A percentile compares a stretch with the other conserved stretches of the same genome.
Evolutionary conservation across 352 stramenopile species (phyloP).

Genomic region (Pythium utonaiense): DNA sequence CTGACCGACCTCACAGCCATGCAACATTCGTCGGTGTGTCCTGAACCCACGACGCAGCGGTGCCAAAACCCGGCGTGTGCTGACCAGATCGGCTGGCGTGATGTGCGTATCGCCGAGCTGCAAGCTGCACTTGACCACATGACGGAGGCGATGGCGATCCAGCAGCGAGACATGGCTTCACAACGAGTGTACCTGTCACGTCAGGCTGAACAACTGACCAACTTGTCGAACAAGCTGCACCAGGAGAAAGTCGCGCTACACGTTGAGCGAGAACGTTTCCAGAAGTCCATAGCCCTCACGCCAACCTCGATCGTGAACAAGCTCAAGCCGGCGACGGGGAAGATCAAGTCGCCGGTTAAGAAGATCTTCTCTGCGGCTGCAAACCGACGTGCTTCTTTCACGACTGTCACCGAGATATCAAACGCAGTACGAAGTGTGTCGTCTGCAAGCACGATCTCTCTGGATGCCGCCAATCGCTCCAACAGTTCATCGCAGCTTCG

Average conservation of each 20-base stretch:
- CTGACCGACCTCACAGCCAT: not conserved
- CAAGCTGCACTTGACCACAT: conserved; percentile 38
- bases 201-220: conserved; percentile 34
- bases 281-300: conserved; percentile 4
- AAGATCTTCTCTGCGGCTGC: conserved; percentile 10
- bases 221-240: conserved; percentile 30
- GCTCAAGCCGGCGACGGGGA: conserved; percentile 3
- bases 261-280: conserved; percentile 24
- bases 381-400: conserved; percentile 7
- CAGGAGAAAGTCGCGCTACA: conserved; percentile 35
- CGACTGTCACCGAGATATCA: not conserved
- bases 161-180: conserved; percentile 33
- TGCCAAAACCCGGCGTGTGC: conserved; percentile 24
- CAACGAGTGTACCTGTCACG: conserved; percentile 31
- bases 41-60: conserved; percentile 4
- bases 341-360: conserved; percentile 17
- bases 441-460: not conserved
- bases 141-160: conserved; percentile 37
- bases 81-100: conserved; percentile 29
- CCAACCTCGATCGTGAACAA: conserved; percentile 3
- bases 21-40: conserved; percentile 4
- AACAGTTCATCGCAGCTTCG: conserved; percentile 10
- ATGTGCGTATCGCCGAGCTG: conserved; percentile 32
- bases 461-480: not conserved
- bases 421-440: not conserved